These are phyloP conservation scores for Vitis labrusca DNA, from an alignment of 164 flowering plant genomes.

Conservation along the genomic window DNA sequence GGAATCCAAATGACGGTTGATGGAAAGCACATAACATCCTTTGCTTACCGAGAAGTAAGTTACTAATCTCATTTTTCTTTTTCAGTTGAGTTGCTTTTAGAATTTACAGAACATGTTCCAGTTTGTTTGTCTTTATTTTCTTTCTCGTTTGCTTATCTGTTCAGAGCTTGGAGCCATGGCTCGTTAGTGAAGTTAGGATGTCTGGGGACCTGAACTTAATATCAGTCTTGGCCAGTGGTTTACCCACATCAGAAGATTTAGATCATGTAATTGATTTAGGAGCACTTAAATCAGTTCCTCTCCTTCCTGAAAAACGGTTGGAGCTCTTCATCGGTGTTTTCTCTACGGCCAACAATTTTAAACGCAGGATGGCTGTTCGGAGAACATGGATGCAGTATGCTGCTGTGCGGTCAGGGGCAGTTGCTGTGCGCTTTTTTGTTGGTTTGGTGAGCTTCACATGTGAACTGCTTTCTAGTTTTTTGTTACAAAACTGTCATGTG, in stretches of 20 bases:
- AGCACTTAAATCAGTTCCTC: slow-evolving; percentile 63
- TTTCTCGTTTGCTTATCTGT: slow-evolving; percentile 10
- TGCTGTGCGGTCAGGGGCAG: slow-evolving; percentile 70
- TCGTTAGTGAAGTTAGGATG: slow-evolving; percentile 81
- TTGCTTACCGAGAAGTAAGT: slow-evolving; percentile 85
- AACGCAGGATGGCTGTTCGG: slow-evolving; percentile 96
- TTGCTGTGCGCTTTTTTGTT: slow-evolving; percentile 96
- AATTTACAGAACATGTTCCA: neutral
- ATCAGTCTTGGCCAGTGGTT: slow-evolving; percentile 85
- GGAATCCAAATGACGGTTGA: slow-evolving; percentile 98
- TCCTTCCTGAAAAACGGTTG: slow-evolving; percentile 44
- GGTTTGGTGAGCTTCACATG: slow-evolving; percentile 70
- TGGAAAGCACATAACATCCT: slow-evolving; percentile 94
- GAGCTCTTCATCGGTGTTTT: slow-evolving; percentile 91
- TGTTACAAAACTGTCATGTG: no score
- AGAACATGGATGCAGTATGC: slow-evolving; percentile 98
- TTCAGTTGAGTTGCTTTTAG: neutral
- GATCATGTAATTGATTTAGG: slow-evolving; percentile 82
- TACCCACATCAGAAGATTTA: slow-evolving; percentile 90
- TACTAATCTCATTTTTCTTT: slow-evolving; percentile 3
- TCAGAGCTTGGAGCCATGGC: slow-evolving; percentile 98
- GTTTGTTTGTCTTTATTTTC: slow-evolving; percentile 5
- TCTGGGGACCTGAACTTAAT: slow-evolving; percentile 83
- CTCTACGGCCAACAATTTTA: slow-evolving; percentile 97
- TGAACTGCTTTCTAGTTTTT: neutral